Percentiles rank a stretch among this genome's conserved stretches.
These are phyloP conservation scores for Isabelozyma pseudorhagii DNA, from an alignment of 805 yeast genomes.

Conservation along the genomic window DNA sequence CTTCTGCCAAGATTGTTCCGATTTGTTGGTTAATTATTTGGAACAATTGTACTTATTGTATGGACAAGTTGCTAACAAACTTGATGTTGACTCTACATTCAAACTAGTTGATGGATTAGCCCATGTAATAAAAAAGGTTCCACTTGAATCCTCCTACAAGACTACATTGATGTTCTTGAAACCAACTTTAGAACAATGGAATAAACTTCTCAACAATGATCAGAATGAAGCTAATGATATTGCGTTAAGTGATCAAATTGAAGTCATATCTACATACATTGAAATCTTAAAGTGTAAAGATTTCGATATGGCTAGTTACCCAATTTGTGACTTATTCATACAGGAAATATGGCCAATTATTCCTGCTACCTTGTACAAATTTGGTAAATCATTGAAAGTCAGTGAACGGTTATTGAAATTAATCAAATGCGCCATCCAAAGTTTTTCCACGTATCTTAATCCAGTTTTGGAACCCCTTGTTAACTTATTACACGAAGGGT, in stretches of 20 bases:
- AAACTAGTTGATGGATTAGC: constrained; percentile 90
- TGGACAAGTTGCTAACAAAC: constrained; percentile 43
- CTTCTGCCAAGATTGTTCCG: constrained; percentile 88
- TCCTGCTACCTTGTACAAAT: constrained; percentile 44
- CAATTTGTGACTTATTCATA: constrained; percentile 50
- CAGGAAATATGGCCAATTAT: constrained; percentile 61
- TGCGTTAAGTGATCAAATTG: constrained; percentile 65
- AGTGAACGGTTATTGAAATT: constrained; percentile 76
- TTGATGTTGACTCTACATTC: constrained; percentile 67
- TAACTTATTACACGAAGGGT: constrained; percentile 64
- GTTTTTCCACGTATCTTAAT: constrained; percentile 52
- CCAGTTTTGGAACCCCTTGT: constrained; percentile 66
- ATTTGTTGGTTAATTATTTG: constrained; percentile 58
- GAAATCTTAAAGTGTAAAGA: constrained; percentile 51
- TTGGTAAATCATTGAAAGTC: constrained; percentile 58
- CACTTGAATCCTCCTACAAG: constrained; percentile 48
- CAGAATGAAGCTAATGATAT: constrained; percentile 38
- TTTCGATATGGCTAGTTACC: constrained; percentile 36
- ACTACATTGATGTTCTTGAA: constrained; percentile 61
- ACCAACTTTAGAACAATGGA: constrained; percentile 55
- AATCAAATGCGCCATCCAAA: constrained; percentile 61
- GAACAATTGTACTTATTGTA: constrained; percentile 77
- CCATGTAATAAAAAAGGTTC: constrained; percentile 67
- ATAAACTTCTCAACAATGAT: constrained; percentile 15
- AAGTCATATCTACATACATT: constrained; percentile 60